A percentile compares a stretch with the other conserved stretches of the same genome.
phyloP scores from a whole-genome alignment of 2,329 filamentous ascomycete species.

The Stagonosporopsis tanaceti region DNA sequence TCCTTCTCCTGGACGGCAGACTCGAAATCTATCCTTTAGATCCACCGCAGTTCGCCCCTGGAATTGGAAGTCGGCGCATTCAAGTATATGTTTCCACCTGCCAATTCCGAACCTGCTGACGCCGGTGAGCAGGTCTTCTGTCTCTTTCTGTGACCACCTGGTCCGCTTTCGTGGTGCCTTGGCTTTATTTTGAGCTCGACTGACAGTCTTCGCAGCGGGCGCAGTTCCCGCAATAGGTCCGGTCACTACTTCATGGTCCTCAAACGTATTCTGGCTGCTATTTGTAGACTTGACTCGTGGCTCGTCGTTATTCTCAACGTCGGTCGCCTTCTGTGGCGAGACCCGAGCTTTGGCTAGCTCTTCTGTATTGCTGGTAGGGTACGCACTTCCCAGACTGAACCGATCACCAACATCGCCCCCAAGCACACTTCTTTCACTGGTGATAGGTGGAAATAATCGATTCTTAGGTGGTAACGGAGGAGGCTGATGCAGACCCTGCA shows the following conservation, averaged over 20 bases:
- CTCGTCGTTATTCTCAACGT: not conserved
- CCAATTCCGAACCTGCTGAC: slow-evolving; percentile 69
- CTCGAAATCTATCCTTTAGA: slow-evolving; percentile 68
- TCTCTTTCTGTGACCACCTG: slow-evolving; percentile 70
- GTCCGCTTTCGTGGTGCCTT: slow-evolving; percentile 62
- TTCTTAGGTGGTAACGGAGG: slow-evolving; percentile 63
- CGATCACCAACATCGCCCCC: slow-evolving; percentile 28
- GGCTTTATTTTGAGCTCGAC: slow-evolving; percentile 18
- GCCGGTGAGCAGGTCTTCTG: slow-evolving; percentile 63
- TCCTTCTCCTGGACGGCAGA: slow-evolving; percentile 58
- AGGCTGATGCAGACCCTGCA: slow-evolving; percentile 70
- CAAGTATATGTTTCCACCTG: slow-evolving; percentile 69
- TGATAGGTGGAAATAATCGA: slow-evolving; percentile 67
- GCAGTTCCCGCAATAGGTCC: not conserved
- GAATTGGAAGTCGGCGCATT: slow-evolving; percentile 65
- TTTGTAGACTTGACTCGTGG: not conserved
- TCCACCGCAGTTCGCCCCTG: slow-evolving; percentile 67
- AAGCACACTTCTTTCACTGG: slow-evolving; percentile 53
- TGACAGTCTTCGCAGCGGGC: slow-evolving; percentile 7
- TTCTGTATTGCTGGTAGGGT: not conserved
- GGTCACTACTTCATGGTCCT: not conserved
- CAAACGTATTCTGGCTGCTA: not conserved
- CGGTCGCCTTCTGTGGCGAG: not conserved
- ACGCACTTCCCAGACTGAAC: slow-evolving; percentile 2
- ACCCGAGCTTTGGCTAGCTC: slow-evolving; percentile 4